A percentile compares a stretch with the other conserved stretches of the same genome.
phyloP scores from a whole-genome alignment of 2,329 filamentous ascomycete genomes.

The Pseudopithomyces maydicus region DNA sequence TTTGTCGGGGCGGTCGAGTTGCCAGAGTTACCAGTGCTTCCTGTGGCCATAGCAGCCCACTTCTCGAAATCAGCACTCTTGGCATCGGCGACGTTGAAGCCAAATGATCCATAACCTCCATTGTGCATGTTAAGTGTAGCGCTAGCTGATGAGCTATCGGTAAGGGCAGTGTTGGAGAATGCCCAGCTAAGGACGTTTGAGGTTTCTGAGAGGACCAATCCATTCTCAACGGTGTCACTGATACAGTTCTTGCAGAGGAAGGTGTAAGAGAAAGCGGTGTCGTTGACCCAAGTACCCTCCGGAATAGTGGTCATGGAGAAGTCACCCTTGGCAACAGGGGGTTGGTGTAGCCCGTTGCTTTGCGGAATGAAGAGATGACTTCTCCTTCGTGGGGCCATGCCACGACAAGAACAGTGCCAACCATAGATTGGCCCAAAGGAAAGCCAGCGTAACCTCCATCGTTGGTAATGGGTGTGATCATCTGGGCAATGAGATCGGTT shows the following conservation, averaged over 20 bases:
- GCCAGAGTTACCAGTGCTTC: conserved; percentile 13
- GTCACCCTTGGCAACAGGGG: conserved; percentile 52
- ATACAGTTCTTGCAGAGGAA: conserved; percentile 56
- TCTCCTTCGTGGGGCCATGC: conserved; percentile 59
- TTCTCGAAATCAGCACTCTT: conserved; percentile 38
- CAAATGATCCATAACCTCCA: conserved; percentile 41
- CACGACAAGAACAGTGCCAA: conserved; percentile 55
- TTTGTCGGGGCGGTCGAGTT: conserved; percentile 23
- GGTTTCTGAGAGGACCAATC: conserved; percentile 29
- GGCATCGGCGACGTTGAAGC: conserved; percentile 33
- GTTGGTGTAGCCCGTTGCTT: conserved; percentile 55
- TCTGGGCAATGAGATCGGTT: conserved; percentile 61
- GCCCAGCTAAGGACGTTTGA: conserved; percentile 41
- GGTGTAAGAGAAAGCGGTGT: conserved; percentile 60
- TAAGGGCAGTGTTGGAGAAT: conserved; percentile 29
- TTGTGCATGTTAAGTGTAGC: conserved; percentile 36
- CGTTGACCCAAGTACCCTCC: conserved; percentile 59
- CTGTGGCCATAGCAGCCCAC: conserved; percentile 41
- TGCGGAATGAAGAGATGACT: conserved; percentile 54
- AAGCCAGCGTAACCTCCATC: conserved; percentile 58
- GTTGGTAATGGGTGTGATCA: conserved; percentile 51
- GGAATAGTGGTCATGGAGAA: conserved; percentile 53
- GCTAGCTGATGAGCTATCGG: conserved; percentile 27
- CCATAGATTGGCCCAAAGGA: conserved; percentile 56
- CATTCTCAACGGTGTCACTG: conserved; percentile 22